Evolutionary conservation across 2,329 filamentous ascomycete genomes (phyloP).

Genomic region (Calonectria fujianensis): DNA sequence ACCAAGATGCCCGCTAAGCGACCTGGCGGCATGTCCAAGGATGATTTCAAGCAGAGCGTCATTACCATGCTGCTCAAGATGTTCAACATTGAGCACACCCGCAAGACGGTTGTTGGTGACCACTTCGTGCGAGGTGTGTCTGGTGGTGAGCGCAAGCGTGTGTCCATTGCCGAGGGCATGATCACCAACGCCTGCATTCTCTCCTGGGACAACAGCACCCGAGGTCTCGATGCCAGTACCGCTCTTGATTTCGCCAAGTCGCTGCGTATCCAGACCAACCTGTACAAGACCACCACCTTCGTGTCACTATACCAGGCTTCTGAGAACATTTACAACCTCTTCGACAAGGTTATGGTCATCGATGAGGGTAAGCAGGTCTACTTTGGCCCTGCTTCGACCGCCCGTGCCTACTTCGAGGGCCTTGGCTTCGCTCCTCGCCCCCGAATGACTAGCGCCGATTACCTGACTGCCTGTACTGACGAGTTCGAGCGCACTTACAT

Average conservation of each 20-base stretch:
- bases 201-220: conserved; percentile 85
- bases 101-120: conserved; percentile 89
- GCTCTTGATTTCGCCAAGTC: conserved; percentile 81
- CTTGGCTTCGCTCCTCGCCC: conserved; percentile 85
- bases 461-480: conserved; percentile 88
- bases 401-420: conserved; percentile 83
- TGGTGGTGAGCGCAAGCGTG: conserved; percentile 83
- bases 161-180: conserved; percentile 88
- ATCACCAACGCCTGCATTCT: conserved; percentile 82
- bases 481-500: conserved; percentile 88
- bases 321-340: conserved; percentile 85
- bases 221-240: conserved; percentile 81
- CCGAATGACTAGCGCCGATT: conserved; percentile 87
- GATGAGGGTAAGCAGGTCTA: conserved; percentile 85
- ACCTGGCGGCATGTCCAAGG: conserved; percentile 82
- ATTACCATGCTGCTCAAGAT: conserved; percentile 86
- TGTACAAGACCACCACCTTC: conserved; percentile 89
- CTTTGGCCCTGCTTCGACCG: conserved; percentile 81
- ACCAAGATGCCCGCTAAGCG: conserved; percentile 89
- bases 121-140: conserved; percentile 85
- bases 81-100: conserved; percentile 95
- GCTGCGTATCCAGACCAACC: conserved; percentile 86
- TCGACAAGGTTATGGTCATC: conserved; percentile 90
- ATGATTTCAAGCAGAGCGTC: conserved; percentile 85
- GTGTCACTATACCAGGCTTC: conserved; percentile 91